These are phyloP conservation scores for Boletus huronensis DNA, from an alignment of 768 basidiomycete genomes.

Conservation along the genomic window DNA sequence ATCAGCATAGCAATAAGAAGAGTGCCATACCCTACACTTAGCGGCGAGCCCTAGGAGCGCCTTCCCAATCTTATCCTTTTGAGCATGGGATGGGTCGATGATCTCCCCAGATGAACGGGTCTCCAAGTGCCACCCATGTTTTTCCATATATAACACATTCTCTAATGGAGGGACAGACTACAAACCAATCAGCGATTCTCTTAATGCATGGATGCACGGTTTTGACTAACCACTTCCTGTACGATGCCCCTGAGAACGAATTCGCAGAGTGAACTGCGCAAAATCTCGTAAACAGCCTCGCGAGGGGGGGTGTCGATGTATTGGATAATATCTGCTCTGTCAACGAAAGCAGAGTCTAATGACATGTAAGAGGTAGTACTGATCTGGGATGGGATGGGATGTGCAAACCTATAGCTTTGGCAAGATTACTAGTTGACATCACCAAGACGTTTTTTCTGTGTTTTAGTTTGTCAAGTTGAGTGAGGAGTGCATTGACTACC, in stretches of 20 bases:
- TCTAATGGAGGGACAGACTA: slow-evolving; percentile 62
- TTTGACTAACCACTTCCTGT: slow-evolving; percentile 49
- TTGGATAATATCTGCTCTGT: slow-evolving; percentile 95
- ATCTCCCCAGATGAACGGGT: slow-evolving; percentile 4
- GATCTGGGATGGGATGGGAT: background rate
- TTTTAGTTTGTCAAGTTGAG: slow-evolving; percentile 94
- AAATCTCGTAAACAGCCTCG: slow-evolving; percentile 91
- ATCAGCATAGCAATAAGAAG: background rate
- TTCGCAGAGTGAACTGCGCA: slow-evolving; percentile 78
- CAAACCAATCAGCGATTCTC: slow-evolving; percentile 1
- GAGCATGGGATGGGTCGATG: slow-evolving; percentile 38
- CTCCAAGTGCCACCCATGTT: slow-evolving; percentile 5
- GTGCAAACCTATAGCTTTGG: slow-evolving; percentile 82
- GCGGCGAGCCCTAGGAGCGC: slow-evolving; percentile 66
- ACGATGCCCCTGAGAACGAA: slow-evolving; percentile 75
- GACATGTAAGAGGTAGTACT: background rate
- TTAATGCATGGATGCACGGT: background rate
- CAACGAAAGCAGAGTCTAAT: slow-evolving; percentile 90
- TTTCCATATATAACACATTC: slow-evolving; percentile 38
- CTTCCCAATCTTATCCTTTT: slow-evolving; percentile 51
- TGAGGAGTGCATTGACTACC: slow-evolving; percentile 97
- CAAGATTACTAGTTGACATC: slow-evolving; percentile 94
- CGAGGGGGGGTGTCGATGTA: slow-evolving; percentile 89
- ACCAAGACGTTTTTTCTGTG: slow-evolving; percentile 92
- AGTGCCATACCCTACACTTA: slow-evolving; percentile 67